Evolutionary conservation across 192 early-diverging fungal genomes (phyloP), one percentile per base, ranked within the genome.

Genomic region (Coemansia sp.): DNA sequence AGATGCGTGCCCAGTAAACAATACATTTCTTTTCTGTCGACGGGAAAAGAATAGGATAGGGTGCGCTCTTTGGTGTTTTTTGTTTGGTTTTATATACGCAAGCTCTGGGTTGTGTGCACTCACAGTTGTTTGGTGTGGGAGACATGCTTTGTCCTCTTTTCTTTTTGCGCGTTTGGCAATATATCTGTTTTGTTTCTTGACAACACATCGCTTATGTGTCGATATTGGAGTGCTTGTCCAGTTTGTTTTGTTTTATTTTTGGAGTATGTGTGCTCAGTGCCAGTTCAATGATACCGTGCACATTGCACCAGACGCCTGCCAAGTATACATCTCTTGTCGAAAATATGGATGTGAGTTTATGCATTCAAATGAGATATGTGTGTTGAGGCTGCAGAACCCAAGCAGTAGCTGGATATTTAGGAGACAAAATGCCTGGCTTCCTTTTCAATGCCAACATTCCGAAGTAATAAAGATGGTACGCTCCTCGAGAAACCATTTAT

Each of bases 1-100:
- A 97, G 76, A 70, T 97, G 71, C 89, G 90, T 69, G 93, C 94
- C 85, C 87, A 90, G 74, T 97, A 94, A 91, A 86, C 39, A 58
- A 9, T 64, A 14, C 20, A 52, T 15, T n/a, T 9, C 10, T 12
- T 64, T 49, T 44, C 49, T 46, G 46, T 20, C 20, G 46, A 20
- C 18, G 18, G 5, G 7, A 20, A 20, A 49, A 49, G 46, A 49
- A 8, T 20, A 20, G 46, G 46, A 20, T 8, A 8, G 46, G 3
- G 30, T 30, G 30, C 30, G 30, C 30, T 16, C 63, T 57, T 62
- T 77, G 36, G 39, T 43, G 15, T 39, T 20, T 45, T 30, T 30
- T 1, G 1, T 16, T 8, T 44, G 60, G 1, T 5, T 43, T 44
- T n/a, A 49, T 16, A 2, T 49, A n/a, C 46, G 7, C 46, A 49